Percentiles rank a stretch among this genome's conserved stretches.
These are phyloP conservation scores for Kazachstania africana DNA, from an alignment of 805 yeast species.

Conservation along the genomic window DNA sequence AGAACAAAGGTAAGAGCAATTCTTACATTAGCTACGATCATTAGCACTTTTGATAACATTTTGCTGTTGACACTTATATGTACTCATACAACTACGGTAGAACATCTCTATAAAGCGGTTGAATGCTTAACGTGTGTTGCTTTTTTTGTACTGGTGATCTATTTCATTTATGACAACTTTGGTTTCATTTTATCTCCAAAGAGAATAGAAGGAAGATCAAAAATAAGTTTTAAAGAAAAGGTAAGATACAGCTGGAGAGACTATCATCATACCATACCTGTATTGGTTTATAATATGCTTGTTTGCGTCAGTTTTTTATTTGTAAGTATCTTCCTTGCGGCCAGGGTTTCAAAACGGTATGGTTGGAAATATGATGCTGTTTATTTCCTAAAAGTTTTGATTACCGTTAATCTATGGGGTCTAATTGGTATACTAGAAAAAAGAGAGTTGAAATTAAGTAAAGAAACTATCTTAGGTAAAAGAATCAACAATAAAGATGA, in stretches of 20 bases:
- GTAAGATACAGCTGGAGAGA: constrained; percentile 14
- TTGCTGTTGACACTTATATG: too few relatives aligned
- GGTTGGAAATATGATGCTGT: constrained; percentile 18
- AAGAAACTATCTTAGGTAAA: constrained; percentile 23
- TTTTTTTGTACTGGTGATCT: constrained; percentile 8
- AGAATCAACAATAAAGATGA: constrained; percentile 20
- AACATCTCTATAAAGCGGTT: constrained; percentile 1
- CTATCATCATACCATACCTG: constrained; percentile 20
- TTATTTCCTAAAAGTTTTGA: constrained; percentile 15
- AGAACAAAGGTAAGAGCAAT: constrained; percentile 13
- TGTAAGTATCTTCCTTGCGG: constrained; percentile 9
- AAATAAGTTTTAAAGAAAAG: constrained; percentile 1
- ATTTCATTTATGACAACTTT: constrained; percentile 7
- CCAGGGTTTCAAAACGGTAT: constrained; percentile 1
- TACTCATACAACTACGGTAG: neutral
- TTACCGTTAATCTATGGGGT: constrained; percentile 26
- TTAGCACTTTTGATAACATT: constrained; percentile 7
- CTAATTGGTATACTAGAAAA: constrained; percentile 21
- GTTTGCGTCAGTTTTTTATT: constrained; percentile 10
- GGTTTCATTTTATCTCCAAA: constrained; percentile 16
- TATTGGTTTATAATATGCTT: constrained; percentile 14
- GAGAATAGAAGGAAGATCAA: constrained; percentile 3
- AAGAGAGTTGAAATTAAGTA: constrained; percentile 17
- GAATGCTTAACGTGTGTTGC: constrained; percentile 9
- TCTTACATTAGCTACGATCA: constrained; percentile 6